These are phyloP conservation scores for Fusarium penzigii DNA, from an alignment of 2,329 filamentous ascomycete genomes.

Conservation along the genomic window DNA sequence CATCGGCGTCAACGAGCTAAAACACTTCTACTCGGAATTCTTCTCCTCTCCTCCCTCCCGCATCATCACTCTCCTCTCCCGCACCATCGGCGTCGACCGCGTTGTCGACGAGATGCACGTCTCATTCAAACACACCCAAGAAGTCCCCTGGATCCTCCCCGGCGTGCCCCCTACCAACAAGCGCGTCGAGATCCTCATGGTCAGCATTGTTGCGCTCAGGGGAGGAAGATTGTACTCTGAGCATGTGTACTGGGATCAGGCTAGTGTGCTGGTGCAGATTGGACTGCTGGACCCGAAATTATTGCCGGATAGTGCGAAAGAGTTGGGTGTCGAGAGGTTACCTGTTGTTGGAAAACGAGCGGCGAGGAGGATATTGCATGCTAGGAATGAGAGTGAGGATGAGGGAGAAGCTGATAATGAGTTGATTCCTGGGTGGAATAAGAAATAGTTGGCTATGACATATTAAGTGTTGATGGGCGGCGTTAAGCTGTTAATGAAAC, in stretches of 20 bases:
- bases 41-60: constrained; percentile 66
- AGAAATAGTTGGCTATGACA: constrained; percentile 3
- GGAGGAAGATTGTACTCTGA: constrained; percentile 63
- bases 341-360: constrained; percentile 43
- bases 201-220: constrained; percentile 58
- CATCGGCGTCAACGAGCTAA: constrained; percentile 58
- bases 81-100: constrained; percentile 64
- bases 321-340: constrained; percentile 37
- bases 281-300: constrained; percentile 52
- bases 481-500: too few species aligned
- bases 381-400: constrained; percentile 25
- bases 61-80: constrained; percentile 60
- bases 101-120: constrained; percentile 65
- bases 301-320: constrained; percentile 36
- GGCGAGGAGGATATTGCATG: constrained; percentile 37
- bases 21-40: constrained; percentile 64
- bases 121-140: constrained; percentile 56
- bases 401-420: constrained; percentile 47
- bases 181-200: constrained; percentile 56
- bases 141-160: constrained; percentile 63
- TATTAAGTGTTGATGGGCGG: too few species aligned
- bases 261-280: constrained; percentile 58
- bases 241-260: constrained; percentile 67
- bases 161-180: constrained; percentile 57
- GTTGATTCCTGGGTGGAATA: constrained; percentile 39